These are phyloP conservation scores for Penicillium angulare DNA, from an alignment of 495 filamentous ascomycete genomes.

Conservation along the genomic window DNA sequence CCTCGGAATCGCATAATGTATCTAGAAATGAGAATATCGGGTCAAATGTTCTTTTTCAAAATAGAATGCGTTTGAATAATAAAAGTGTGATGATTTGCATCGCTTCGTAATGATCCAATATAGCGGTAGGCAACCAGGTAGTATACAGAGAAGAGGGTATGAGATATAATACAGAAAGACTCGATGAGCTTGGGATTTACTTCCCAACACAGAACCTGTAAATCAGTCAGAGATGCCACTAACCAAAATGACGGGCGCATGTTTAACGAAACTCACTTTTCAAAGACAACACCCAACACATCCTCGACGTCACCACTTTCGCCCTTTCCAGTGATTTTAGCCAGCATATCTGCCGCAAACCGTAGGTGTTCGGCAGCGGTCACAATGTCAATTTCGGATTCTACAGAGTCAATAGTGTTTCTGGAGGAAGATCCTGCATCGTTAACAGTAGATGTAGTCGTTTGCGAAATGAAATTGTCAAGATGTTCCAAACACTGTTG, in stretches of 20 bases:
- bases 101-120: no score
- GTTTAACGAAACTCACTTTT: conserved; percentile 69
- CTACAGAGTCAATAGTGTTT: conserved; percentile 15
- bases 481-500: conserved; percentile 67
- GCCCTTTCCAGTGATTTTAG: conserved; percentile 83
- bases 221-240: conserved; percentile 19
- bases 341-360: conserved; percentile 73
- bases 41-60: no score
- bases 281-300: conserved; percentile 94
- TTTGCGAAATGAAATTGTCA: conserved; percentile 60
- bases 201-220: conserved; percentile 71
- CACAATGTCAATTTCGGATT: conserved; percentile 71
- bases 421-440: background rate
- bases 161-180: background rate
- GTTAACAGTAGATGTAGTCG: conserved; percentile 8
- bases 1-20: no score
- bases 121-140: no score
- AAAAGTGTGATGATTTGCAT: no score
- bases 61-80: no score
- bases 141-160: no score
- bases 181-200: conserved; percentile 25
- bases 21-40: no score
- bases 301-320: conserved; percentile 93
- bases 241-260: background rate
- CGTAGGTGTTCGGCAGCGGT: conserved; percentile 89